Conservation (phyloP, 2,329 filamentous ascomycete genomes). For the Pyricularia pennisetigena region DNA sequence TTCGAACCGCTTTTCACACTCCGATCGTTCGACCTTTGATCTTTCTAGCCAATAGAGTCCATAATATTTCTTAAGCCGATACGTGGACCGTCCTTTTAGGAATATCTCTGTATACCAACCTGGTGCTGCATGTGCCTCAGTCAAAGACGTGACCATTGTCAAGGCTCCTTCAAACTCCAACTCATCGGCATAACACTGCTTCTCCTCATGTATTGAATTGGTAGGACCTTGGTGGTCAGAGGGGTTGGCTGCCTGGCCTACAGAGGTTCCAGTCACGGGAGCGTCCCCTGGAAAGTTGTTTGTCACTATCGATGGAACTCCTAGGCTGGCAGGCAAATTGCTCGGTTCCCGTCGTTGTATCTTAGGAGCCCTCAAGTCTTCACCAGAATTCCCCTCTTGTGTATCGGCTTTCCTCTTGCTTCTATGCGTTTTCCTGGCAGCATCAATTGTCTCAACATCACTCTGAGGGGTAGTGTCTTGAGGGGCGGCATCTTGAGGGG, state of each 20-base stretch:
- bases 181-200: neutral
- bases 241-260: neutral
- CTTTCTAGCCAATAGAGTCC: neutral
- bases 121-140: neutral
- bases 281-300: neutral
- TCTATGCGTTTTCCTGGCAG: neutral
- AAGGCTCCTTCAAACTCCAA: neutral
- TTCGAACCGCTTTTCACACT: neutral
- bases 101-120: neutral
- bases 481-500: neutral
- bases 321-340: neutral
- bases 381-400: neutral
- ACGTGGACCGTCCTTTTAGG: neutral
- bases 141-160: neutral
- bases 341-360: neutral
- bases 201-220: neutral
- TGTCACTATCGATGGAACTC: neutral
- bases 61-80: neutral
- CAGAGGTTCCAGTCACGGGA: neutral
- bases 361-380: neutral
- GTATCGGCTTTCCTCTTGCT: neutral
- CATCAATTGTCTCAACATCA: neutral
- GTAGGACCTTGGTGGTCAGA: neutral
- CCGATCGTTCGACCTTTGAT: neutral
- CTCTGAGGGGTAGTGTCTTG: neutral